A percentile compares a stretch with the other conserved stretches of the same genome.
These are phyloP conservation scores for Lachancea lanzarotensis DNA, from an alignment of 805 yeast species.

Conservation along the genomic window DNA sequence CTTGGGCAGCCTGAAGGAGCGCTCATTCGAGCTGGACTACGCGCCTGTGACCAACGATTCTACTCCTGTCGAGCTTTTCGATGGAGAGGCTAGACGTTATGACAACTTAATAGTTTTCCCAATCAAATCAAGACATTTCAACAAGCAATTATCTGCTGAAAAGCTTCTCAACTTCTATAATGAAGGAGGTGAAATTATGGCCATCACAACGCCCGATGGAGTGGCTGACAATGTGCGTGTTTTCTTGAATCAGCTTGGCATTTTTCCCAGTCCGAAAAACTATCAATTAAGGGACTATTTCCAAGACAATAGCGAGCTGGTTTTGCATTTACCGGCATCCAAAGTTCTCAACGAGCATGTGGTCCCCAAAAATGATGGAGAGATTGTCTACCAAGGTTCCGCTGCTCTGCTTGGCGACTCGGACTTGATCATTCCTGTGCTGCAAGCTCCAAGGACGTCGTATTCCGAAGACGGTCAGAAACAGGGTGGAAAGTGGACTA, in stretches of 20 bases:
- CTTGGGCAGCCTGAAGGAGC: constrained; percentile 25
- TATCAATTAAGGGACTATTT: constrained; percentile 63
- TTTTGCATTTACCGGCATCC: constrained; percentile 14
- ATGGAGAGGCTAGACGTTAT: constrained; percentile 40
- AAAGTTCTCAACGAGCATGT: constrained; percentile 14
- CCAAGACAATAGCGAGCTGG: constrained; percentile 18
- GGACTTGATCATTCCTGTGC: constrained; percentile 62
- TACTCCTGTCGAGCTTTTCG: constrained; percentile 18
- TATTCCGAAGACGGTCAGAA: constrained; percentile 43
- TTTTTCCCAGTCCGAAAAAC: constrained; percentile 74
- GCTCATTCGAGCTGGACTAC: constrained; percentile 32
- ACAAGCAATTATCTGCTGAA: constrained; percentile 38
- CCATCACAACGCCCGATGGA: constrained; percentile 47
- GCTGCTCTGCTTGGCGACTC: constrained; percentile 67
- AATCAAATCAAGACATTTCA: constrained; percentile 41
- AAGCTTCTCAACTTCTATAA: constrained; percentile 51
- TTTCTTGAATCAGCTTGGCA: constrained; percentile 73
- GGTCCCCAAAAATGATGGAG: constrained; percentile 5
- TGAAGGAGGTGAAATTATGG: constrained; percentile 70
- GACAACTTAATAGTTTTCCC: constrained; percentile 59
- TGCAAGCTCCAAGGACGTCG: constrained; percentile 60
- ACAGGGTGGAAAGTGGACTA: constrained; percentile 71
- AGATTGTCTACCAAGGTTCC: constrained; percentile 43
- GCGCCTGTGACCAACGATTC: constrained; percentile 22
- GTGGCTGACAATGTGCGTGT: constrained; percentile 56